A percentile compares a stretch with the other conserved stretches of the same genome.
These are phyloP conservation scores for Fusarium odoratissimum DNA, from an alignment of 2,329 filamentous ascomycete species.

Conservation along the genomic window DNA sequence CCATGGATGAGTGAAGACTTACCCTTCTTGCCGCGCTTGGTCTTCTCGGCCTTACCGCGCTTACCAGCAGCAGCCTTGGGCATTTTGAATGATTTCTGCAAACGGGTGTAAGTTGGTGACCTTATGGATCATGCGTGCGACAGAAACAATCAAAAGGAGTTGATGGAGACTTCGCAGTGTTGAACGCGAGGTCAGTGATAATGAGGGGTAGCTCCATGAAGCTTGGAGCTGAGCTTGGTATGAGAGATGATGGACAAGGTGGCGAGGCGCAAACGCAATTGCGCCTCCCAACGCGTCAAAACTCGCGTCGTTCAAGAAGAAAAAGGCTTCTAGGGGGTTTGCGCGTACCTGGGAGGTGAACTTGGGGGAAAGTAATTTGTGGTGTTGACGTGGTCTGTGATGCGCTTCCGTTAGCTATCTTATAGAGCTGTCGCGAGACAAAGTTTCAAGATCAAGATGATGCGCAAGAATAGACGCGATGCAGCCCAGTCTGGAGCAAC, in stretches of 20 bases:
- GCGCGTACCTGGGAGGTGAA: conserved; percentile 40
- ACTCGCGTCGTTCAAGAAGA: conserved; percentile 22
- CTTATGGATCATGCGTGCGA: background rate
- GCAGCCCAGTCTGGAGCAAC: conserved; percentile 37
- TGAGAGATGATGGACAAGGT: conserved; percentile 17
- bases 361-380: conserved; percentile 24
- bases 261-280: conserved; percentile 49
- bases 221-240: conserved; percentile 30
- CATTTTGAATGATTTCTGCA: conserved; percentile 60
- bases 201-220: conserved; percentile 44
- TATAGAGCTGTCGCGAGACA: conserved; percentile 28
- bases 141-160: background rate
- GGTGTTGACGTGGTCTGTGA: conserved; percentile 44
- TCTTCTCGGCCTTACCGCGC: conserved; percentile 67
- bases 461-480: conserved; percentile 29
- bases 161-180: background rate
- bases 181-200: conserved; percentile 6
- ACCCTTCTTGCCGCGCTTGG: conserved; percentile 69
- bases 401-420: conserved; percentile 46
- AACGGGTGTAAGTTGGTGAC: conserved; percentile 38
- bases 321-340: conserved; percentile 22
- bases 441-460: conserved; percentile 29
- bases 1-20: conserved; percentile 44
- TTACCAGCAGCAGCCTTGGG: conserved; percentile 67
- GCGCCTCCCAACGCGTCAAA: conserved; percentile 33